Evolutionary conservation across 1,139 yeast genomes (phyloP).

Genomic region (Blastobotrys buckinghamii): DNA sequence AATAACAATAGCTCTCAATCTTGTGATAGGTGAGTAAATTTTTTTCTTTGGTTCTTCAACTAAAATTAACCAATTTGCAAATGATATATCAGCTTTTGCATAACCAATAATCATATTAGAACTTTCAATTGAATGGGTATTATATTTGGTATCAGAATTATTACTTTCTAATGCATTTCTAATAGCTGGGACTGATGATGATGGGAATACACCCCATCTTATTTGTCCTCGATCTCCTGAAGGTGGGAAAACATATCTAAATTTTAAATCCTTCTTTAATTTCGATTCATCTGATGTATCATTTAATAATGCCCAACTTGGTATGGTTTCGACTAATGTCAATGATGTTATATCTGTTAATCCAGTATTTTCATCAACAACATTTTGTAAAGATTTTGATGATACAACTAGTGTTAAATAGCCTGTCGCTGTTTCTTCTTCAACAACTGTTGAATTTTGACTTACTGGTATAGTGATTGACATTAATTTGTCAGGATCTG

Average conservation of each 20-base stretch:
- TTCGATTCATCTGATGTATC: not conserved
- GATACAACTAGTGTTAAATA: constrained; percentile 61
- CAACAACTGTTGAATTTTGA: constrained; percentile 64
- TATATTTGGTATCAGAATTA: constrained; percentile 47
- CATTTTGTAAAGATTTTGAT: constrained; percentile 47
- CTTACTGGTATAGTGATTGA: constrained; percentile 66
- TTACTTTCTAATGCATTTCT: constrained; percentile 36
- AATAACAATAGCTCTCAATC: constrained; percentile 60
- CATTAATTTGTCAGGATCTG: constrained; percentile 35
- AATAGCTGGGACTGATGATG: constrained; percentile 34
- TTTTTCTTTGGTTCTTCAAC: constrained; percentile 57
- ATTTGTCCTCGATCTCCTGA: constrained; percentile 3
- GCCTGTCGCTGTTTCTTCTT: constrained; percentile 59
- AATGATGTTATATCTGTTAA: constrained; percentile 39
- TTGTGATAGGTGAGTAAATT: constrained; percentile 59
- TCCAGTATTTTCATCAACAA: constrained; percentile 46
- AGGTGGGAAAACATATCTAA: constrained; percentile 31
- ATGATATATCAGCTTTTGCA: constrained; percentile 46
- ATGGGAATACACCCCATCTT: constrained; percentile 16
- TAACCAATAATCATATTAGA: constrained; percentile 64
- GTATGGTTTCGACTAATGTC: constrained; percentile 29
- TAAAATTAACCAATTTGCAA: constrained; percentile 67
- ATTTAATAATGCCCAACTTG: constrained; percentile 15
- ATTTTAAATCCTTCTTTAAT: constrained; percentile 3
- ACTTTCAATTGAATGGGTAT: constrained; percentile 40